A percentile compares a stretch with the other conserved stretches of the same genome.
These are phyloP conservation scores for Seiridium cupressi DNA, from an alignment of 2,329 filamentous ascomycete genomes.

Conservation along the genomic window DNA sequence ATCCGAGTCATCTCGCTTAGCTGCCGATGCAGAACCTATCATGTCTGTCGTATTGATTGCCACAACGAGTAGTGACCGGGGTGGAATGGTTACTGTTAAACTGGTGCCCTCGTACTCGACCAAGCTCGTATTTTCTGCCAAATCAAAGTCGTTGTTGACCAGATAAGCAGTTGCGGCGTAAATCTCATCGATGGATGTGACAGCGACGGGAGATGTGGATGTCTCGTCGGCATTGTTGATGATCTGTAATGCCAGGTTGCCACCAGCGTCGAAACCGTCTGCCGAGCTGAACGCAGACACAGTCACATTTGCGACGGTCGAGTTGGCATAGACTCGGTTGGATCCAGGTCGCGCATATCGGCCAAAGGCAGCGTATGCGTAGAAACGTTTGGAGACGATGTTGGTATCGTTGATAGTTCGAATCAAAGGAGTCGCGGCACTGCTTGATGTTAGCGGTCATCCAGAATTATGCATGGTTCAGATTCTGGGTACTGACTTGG, in stretches of 20 bases:
- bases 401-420: slow-evolving; percentile 2
- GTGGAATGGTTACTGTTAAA: background rate
- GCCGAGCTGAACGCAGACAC: background rate
- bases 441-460: background rate
- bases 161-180: background rate
- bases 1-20: background rate
- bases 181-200: background rate
- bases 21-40: background rate
- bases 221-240: slow-evolving; percentile 2
- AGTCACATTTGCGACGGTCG: background rate
- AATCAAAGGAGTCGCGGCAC: slow-evolving; percentile 1
- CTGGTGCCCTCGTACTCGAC: background rate
- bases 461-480: background rate
- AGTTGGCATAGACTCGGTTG: slow-evolving; percentile 2
- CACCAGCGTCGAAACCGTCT: background rate
- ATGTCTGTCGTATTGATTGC: background rate
- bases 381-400: slow-evolving; percentile 3
- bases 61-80: background rate
- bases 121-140: background rate
- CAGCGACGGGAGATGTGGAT: background rate
- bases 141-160: slow-evolving; percentile 1
- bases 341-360: background rate
- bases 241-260: slow-evolving; percentile 1
- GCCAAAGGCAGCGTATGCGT: slow-evolving; percentile 1
- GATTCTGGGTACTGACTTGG: background rate